These are phyloP conservation scores for Chrysoporthe deuterocubensis DNA, from an alignment of 2,329 filamentous ascomycete species.

Conservation along the genomic window DNA sequence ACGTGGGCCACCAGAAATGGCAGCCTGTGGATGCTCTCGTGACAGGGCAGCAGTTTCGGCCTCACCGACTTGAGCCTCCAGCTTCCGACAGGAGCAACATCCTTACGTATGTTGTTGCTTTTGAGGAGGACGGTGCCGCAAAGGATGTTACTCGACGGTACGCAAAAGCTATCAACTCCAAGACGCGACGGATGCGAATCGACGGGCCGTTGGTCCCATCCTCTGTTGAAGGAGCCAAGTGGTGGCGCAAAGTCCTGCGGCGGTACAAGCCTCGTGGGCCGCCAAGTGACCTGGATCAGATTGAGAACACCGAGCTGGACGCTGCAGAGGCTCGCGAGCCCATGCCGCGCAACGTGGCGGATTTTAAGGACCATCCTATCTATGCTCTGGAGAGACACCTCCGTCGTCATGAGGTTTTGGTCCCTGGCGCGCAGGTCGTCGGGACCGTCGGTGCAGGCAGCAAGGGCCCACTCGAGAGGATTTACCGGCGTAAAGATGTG, in stretches of 20 bases:
- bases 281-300: conserved; percentile 72
- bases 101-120: conserved; percentile 83
- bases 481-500: conserved; percentile 84
- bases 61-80: conserved; percentile 80
- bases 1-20: conserved; percentile 88
- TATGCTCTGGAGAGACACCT: conserved; percentile 87
- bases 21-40: conserved; percentile 84
- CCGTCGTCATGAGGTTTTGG: conserved; percentile 79
- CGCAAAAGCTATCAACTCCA: conserved; percentile 85
- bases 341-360: conserved; percentile 83
- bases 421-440: conserved; percentile 69
- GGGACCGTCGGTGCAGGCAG: conserved; percentile 77
- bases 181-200: conserved; percentile 81
- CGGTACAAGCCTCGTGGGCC: conserved; percentile 42
- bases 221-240: conserved; percentile 37
- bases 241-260: conserved; percentile 59
- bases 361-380: conserved; percentile 85
- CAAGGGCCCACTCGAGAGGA: conserved; percentile 68
- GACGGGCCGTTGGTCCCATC: conserved; percentile 57
- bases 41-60: conserved; percentile 76
- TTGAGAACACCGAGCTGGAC: conserved; percentile 78
- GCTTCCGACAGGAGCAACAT: conserved; percentile 75
- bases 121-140: conserved; percentile 77
- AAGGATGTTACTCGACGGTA: conserved; percentile 90
- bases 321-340: conserved; percentile 74